phyloP scores from a whole-genome alignment of 2,329 filamentous ascomycete genomes.

The Zarea fungicola region DNA sequence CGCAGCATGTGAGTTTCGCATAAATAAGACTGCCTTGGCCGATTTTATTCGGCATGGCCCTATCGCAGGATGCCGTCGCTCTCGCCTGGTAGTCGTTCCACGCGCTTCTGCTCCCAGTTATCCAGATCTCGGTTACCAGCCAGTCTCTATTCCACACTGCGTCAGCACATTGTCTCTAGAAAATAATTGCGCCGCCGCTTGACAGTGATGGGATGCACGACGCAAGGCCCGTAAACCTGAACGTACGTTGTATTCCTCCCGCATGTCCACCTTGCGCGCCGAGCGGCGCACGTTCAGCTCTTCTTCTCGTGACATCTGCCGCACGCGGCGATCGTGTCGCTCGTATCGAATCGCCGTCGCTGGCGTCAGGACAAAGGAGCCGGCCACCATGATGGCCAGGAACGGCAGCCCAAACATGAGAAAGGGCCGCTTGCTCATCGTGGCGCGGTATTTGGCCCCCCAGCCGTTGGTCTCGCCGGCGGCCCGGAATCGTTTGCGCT shows the following conservation, averaged over 20 bases:
- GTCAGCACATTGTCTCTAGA: neutral
- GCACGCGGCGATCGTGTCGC: conserved; percentile 82
- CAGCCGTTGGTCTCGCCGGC: conserved; percentile 62
- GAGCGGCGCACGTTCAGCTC: conserved; percentile 73
- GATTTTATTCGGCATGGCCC: neutral
- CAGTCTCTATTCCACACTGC: conserved; percentile 22
- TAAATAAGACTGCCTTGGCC: neutral
- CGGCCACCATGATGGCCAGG: conserved; percentile 80
- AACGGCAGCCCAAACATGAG: conserved; percentile 92
- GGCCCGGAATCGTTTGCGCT: conserved; percentile 64
- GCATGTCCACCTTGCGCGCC: conserved; percentile 68
- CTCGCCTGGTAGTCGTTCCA: conserved; percentile 84
- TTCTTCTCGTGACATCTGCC: conserved; percentile 79
- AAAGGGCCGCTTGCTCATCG: conserved; percentile 77
- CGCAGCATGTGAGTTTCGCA: no score
- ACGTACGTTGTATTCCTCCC: conserved; percentile 82
- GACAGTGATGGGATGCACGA: no score
- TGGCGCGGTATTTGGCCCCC: conserved; percentile 69
- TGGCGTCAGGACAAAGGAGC: conserved; percentile 90
- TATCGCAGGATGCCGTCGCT: conserved; percentile 69
- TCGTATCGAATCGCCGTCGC: conserved; percentile 93
- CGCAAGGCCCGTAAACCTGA: no score
- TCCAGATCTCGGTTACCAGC: conserved; percentile 79
- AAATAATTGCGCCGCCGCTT: no score
- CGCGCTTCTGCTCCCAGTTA: conserved; percentile 93